phyloP scores from a whole-genome alignment of 495 filamentous ascomycete species.

The Daldinia vernicosa region DNA sequence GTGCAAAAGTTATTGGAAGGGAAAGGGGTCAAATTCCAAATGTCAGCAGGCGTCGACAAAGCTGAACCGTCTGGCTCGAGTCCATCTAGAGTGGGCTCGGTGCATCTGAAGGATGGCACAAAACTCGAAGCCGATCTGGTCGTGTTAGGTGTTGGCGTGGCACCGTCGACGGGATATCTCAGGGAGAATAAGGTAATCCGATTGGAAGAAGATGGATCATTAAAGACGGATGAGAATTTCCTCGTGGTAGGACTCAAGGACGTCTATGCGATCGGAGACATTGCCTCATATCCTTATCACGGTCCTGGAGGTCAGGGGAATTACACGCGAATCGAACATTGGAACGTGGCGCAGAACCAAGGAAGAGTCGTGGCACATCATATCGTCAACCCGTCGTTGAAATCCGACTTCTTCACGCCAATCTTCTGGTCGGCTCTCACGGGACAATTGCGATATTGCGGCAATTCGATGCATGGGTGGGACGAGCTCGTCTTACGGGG shows the following conservation, averaged over 20 bases:
- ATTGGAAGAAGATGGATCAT: slow-evolving; percentile 81
- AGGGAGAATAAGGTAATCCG: slow-evolving; percentile 70
- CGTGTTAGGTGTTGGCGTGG: slow-evolving; percentile 88
- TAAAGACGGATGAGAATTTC: slow-evolving; percentile 81
- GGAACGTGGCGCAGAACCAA: slow-evolving; percentile 95
- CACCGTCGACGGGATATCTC: slow-evolving; percentile 87
- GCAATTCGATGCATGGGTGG: slow-evolving; percentile 80
- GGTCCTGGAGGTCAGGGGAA: slow-evolving; percentile 82
- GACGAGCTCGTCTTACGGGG: slow-evolving; percentile 85
- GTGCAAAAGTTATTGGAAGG: slow-evolving; percentile 80
- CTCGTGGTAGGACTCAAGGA: slow-evolving; percentile 74
- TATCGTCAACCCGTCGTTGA: slow-evolving; percentile 69
- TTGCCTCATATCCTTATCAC: slow-evolving; percentile 93
- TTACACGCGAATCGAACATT: slow-evolving; percentile 86
- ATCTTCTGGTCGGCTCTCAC: slow-evolving; percentile 97
- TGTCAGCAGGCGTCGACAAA: slow-evolving; percentile 81
- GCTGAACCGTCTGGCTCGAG: slow-evolving; percentile 73
- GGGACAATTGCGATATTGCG: slow-evolving; percentile 89
- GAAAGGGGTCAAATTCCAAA: slow-evolving; percentile 85
- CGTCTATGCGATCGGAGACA: slow-evolving; percentile 95
- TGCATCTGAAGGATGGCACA: slow-evolving; percentile 87
- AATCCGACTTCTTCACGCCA: slow-evolving; percentile 80
- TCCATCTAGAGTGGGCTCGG: slow-evolving; percentile 75
- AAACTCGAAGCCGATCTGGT: slow-evolving; percentile 87
- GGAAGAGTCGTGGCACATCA: slow-evolving; percentile 79